Evolutionary conservation across 371 early-diverging fungal species (phyloP).

Genomic region (Cokeromyces recurvatus): DNA sequence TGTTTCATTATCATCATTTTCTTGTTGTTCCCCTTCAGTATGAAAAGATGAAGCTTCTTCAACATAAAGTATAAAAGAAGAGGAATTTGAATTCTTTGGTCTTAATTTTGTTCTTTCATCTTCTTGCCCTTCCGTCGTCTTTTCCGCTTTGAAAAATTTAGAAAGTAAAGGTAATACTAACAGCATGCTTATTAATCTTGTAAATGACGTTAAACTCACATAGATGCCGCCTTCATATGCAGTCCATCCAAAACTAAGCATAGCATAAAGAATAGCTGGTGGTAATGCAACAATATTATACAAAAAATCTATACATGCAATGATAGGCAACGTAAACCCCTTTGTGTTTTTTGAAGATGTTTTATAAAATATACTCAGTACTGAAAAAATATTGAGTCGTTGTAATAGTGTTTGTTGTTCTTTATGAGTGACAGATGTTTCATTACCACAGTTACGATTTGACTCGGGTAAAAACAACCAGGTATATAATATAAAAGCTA

Average conservation of each 20-base stretch:
- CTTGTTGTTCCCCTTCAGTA: too few relatives aligned
- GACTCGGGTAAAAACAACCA: slow-evolving; percentile 47
- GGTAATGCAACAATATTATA: slow-evolving; percentile 19
- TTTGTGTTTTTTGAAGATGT: slow-evolving; percentile 9
- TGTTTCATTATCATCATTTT: neutral
- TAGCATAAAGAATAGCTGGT: slow-evolving; percentile 39
- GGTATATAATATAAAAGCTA: slow-evolving; percentile 19
- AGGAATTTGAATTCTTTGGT: neutral
- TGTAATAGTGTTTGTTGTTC: slow-evolving; percentile 7
- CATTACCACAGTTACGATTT: slow-evolving; percentile 1
- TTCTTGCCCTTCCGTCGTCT: neutral
- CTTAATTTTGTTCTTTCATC: neutral
- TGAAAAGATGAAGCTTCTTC: neutral
- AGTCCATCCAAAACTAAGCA: slow-evolving; percentile 42
- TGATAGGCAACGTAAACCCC: slow-evolving; percentile 21
- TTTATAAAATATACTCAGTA: slow-evolving; percentile 21
- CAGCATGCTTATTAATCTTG: slow-evolving; percentile 15
- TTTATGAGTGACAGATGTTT: neutral
- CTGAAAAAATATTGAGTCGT: slow-evolving; percentile 34
- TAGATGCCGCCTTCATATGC: slow-evolving; percentile 40
- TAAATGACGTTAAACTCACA: slow-evolving; percentile 21
- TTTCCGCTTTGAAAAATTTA: slow-evolving; percentile 14
- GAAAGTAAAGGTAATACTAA: slow-evolving; percentile 27
- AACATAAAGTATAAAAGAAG: neutral
- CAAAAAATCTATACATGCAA: slow-evolving; percentile 27